phyloP scores from a whole-genome alignment of 768 basidiomycete genomes.

The Serendipita sp. region DNA sequence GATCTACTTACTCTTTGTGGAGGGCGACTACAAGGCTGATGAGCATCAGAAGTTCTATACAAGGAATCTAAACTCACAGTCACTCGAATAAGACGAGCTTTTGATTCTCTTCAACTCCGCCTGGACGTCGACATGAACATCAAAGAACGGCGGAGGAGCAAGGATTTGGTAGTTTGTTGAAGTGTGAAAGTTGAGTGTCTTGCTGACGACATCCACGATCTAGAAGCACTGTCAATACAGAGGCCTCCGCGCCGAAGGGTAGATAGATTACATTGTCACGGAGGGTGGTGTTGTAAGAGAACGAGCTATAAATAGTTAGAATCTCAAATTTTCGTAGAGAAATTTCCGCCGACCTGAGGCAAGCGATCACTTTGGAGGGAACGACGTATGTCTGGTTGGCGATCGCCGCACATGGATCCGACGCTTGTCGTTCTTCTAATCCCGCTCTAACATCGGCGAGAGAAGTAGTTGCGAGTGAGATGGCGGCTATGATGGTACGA shows the following conservation, averaged over 20 bases:
- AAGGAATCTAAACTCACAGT: conserved; percentile 28
- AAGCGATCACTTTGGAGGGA: conserved; percentile 35
- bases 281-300: conserved; percentile 30
- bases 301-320: conserved; percentile 18
- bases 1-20: conserved; percentile 6
- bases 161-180: conserved; percentile 44
- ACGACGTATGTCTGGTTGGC: conserved; percentile 41
- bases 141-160: conserved; percentile 38
- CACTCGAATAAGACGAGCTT: conserved; percentile 29
- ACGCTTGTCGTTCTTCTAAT: neutral
- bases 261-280: conserved; percentile 33
- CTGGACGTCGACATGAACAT: conserved; percentile 42
- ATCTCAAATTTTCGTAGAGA: neutral
- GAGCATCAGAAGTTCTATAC: neutral
- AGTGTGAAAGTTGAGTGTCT: conserved; percentile 44
- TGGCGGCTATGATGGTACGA: neutral
- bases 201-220: conserved; percentile 43
- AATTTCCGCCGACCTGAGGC: conserved; percentile 21
- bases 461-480: neutral
- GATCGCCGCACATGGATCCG: conserved; percentile 37
- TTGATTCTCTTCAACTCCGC: conserved; percentile 35
- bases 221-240: conserved; percentile 13
- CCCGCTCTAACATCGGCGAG: neutral
- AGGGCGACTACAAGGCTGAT: neutral
- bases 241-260: neutral